Evolutionary conservation across 2,329 filamentous ascomycete genomes (phyloP).

Genomic region (Diplodia corticola): DNA sequence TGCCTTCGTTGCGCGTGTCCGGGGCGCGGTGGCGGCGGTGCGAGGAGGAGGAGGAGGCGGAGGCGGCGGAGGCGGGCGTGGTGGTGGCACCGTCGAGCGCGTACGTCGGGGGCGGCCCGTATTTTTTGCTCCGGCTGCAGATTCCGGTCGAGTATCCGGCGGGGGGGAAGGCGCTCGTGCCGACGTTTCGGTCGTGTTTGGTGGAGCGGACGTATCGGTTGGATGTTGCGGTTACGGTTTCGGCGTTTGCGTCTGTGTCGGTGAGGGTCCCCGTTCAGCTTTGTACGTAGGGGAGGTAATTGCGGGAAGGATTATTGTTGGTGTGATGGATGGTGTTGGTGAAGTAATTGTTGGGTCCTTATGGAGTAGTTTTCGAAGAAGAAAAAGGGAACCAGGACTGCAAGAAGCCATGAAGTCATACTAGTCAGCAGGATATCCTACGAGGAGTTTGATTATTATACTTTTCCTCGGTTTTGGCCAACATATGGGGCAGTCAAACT

Average conservation of each 20-base stretch:
- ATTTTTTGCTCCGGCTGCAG: neutral
- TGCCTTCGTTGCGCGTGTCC: neutral
- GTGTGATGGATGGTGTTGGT: neutral
- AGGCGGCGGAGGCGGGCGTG: neutral
- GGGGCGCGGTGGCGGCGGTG: neutral
- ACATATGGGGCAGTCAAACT: neutral
- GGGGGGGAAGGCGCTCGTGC: neutral
- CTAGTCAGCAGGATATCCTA: neutral
- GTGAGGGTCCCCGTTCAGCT: constrained; percentile 1
- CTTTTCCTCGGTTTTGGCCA: neutral
- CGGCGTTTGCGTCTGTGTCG: neutral
- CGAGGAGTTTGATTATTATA: neutral
- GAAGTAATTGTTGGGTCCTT: neutral
- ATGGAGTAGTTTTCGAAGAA: no score
- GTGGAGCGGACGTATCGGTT: neutral
- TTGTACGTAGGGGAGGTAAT: neutral
- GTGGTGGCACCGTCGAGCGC: neutral
- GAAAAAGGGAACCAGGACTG: no score
- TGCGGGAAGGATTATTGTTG: no score
- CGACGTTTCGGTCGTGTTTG: neutral
- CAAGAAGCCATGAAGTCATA: neutral
- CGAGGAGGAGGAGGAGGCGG: no score
- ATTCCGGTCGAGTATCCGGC: neutral
- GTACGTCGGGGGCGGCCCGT: neutral
- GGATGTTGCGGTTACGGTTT: neutral